Evolutionary conservation across 768 basidiomycete species (phyloP).

Genomic region (Boletales sp.): DNA sequence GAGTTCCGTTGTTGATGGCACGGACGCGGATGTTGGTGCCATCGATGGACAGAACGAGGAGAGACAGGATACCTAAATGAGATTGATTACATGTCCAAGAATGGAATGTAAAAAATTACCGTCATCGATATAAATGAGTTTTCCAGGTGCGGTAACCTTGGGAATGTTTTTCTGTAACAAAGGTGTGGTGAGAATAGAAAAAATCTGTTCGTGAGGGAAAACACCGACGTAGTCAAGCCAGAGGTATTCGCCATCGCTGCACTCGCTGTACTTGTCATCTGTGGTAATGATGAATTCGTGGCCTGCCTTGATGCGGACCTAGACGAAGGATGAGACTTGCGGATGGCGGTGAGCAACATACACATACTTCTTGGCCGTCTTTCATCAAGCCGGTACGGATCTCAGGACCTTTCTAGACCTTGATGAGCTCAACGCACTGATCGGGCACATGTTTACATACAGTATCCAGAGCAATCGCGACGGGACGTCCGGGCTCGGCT

Average conservation of each 20-base stretch:
- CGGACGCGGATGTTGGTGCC: conserved; percentile 79
- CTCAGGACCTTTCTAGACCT: conserved; percentile 90
- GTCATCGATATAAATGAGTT: conserved; percentile 96
- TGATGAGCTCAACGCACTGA: conserved; percentile 3
- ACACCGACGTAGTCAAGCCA: conserved; percentile 89
- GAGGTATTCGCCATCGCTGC: conserved; percentile 78
- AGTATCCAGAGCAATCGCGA: conserved; percentile 97
- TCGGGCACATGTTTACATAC: conserved; percentile 41
- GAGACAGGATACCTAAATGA: conserved; percentile 68
- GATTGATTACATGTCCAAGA: conserved; percentile 2
- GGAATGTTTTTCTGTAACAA: conserved; percentile 72
- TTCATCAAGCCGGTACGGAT: conserved; percentile 95
- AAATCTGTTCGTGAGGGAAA: neutral
- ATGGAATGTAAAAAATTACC: conserved; percentile 41
- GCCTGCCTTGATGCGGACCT: conserved; percentile 84
- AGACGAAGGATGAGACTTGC: conserved; percentile 7
- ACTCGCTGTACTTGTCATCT: conserved; percentile 74
- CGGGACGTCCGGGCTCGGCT: conserved; percentile 76
- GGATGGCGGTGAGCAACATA: conserved; percentile 1
- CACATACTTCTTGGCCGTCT: conserved; percentile 77
- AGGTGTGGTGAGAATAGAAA: neutral
- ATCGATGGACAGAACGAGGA: conserved; percentile 89
- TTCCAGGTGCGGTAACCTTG: conserved; percentile 96
- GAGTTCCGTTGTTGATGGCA: conserved; percentile 84
- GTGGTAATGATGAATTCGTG: conserved; percentile 92